Evolutionary conservation across 2,329 filamentous ascomycete genomes (phyloP), one percentile per base, ranked within the genome.

Genomic region (Lasiodiplodia hormozganensis): DNA sequence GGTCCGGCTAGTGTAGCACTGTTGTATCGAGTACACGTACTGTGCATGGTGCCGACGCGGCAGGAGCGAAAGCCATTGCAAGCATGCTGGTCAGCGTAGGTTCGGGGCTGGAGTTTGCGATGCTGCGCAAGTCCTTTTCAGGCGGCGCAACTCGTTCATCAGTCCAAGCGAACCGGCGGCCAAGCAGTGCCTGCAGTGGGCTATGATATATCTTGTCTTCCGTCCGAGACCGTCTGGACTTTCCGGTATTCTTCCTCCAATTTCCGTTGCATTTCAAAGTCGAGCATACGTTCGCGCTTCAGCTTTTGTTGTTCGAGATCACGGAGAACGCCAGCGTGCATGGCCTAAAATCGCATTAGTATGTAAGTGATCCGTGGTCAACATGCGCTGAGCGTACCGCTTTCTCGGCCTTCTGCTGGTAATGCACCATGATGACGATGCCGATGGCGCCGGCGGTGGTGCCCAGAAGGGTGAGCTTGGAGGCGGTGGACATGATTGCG

Each of bases 241-340:
- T 95, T 95, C 78, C 90, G 90, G 80, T 97, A 98, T 79, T 99
- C 92, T 75, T 91, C 88, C 82, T 98, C 94, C 58, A 99, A 84
- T 7, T 87, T 87, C 71, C 86, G 88, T 78, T 99, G 96, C 87
- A 97, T 89, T 72, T 98, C 94, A 76, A 99, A 99, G 78, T 99
- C 96, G 64, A 94, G 88, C 79, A 96, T 92, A 69, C 96, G 90
- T 80, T 99, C 96, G 72, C 88, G 87, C 82, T 97, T 97, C 72
- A 97, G 79, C 56, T 92, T 89, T 78, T 97, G 94, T 77, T 96
- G 93, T 77, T 98, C 95, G 85, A 97, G 92, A 76, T 99, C 96
- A 71, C 95, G 92, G 72, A 98, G 84, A 52, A 99, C 96, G 54
- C 96, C 96, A 73, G 91, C 88, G 77, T 99, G 96, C 96, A 99